Evolutionary conservation across 2,329 filamentous ascomycete species (phyloP).

Genomic region (Diaporthe ampelina): DNA sequence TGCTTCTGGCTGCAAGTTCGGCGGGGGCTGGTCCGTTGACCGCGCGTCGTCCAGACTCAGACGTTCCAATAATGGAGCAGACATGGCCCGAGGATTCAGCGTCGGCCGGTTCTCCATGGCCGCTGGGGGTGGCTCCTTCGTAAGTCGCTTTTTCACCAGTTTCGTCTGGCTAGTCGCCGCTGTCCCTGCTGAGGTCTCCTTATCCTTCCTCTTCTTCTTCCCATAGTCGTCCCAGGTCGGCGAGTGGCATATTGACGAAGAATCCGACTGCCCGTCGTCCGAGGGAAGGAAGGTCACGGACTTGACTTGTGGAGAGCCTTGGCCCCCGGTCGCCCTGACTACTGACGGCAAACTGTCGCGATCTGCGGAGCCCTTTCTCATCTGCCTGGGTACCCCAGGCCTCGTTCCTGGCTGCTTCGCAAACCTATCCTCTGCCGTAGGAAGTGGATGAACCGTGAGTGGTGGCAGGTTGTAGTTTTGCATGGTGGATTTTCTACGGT

Average conservation of each 20-base stretch:
- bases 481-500: conserved; percentile 6
- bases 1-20: conserved; percentile 40
- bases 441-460: conserved; percentile 27
- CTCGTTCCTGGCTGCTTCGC: conserved; percentile 25
- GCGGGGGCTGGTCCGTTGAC: conserved; percentile 41
- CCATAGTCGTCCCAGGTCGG: conserved; percentile 73
- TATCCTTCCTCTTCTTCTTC: conserved; percentile 67
- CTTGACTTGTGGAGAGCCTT: conserved; percentile 50
- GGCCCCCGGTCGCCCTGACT: conserved; percentile 35
- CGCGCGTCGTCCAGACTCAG: conserved; percentile 24
- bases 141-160: conserved; percentile 53
- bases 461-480: conserved; percentile 35
- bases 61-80: conserved; percentile 38
- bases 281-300: conserved; percentile 57
- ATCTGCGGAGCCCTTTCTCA: conserved; percentile 41
- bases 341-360: conserved; percentile 38
- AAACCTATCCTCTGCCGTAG: not conserved
- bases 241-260: conserved; percentile 71
- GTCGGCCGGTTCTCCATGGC: conserved; percentile 43
- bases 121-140: conserved; percentile 52
- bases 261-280: conserved; percentile 53
- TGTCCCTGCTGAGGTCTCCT: conserved; percentile 51
- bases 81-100: conserved; percentile 34
- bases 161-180: conserved; percentile 51
- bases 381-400: conserved; percentile 41